Evolutionary conservation across 1,284 basidiomycete species (phyloP), one percentile per base, ranked within the genome.

Genomic region (Mycosarcoma mackinlayi): DNA sequence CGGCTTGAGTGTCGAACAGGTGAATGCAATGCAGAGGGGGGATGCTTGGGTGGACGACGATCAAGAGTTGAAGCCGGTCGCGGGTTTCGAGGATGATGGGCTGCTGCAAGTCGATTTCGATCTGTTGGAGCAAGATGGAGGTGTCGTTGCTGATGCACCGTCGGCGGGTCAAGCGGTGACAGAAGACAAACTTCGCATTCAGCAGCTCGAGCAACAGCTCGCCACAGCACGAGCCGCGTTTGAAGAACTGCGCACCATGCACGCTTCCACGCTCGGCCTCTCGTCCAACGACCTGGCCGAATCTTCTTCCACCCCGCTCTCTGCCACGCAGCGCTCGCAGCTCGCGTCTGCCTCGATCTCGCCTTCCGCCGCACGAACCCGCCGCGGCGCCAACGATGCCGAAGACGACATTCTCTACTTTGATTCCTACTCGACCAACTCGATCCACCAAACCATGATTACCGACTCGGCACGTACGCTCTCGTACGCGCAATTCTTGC

Each of bases 401-500:
- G 63, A 69, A 73, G 92, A 96, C 75, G 95, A 98, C 82, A 88
- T 91, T 0, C 92, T 96, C 81, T 98, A 98, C 84, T 98, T 98
- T 84, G 87, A 92, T 63, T 92, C 90, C 69, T 98, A 98, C 78
- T 91, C 88, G n/a, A 89, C 89, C 71, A 95, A 96, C 77, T 93
- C 56, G 90, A 67, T 88, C 52, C 87, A 88, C 83, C 87, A 88
- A 79, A 86, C 87, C 73, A 88, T 88, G 87, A 84, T 88, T 63
- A 85, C 74, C 79, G 95, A 98, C 83, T 90, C 90, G 84, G 92
- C 95, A 45, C 88, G 95, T 40, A 98, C 95, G 0, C 90, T 94
- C 18, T 90, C 92, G 3, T 98, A 98, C 82, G 93, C 92, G 1
- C 87, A 90, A 18, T 98, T 93, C 84, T 93, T 98, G 78, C 85